Conservation (phyloP, 768 basidiomycete species). For the Rhodotorula sphaerocarpa region DNA sequence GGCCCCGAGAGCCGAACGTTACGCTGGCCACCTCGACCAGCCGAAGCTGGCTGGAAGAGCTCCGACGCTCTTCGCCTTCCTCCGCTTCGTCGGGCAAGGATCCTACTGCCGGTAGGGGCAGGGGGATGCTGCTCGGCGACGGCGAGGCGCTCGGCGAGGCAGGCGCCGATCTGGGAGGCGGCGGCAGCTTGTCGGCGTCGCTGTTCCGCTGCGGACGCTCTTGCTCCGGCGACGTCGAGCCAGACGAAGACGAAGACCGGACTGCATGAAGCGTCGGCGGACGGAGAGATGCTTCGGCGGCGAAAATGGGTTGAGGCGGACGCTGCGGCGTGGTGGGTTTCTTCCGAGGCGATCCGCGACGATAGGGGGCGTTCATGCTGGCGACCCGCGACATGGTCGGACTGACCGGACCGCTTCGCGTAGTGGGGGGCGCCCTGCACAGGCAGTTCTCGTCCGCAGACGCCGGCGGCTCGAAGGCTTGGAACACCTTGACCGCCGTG, state of each 20-base stretch:
- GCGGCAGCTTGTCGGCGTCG: not conserved
- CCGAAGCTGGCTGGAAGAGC: constrained; percentile 39
- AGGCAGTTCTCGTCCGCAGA: constrained; percentile 11
- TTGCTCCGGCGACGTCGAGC: not conserved
- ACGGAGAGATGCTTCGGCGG: not conserved
- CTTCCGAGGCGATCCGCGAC: constrained; percentile 59
- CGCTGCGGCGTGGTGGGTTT: constrained; percentile 11
- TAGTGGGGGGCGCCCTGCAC: constrained; percentile 45
- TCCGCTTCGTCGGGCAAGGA: no score
- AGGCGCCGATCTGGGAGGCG: not conserved
- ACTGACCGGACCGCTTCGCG: constrained; percentile 41
- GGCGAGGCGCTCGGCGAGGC: constrained; percentile 55
- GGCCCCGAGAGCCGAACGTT: constrained; percentile 56
- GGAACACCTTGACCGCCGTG: constrained; percentile 58
- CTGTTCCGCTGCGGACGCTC: not conserved
- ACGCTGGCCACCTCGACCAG: constrained; percentile 45
- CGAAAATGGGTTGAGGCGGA: not conserved
- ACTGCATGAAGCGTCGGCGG: not conserved
- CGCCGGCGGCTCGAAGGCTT: constrained; percentile 40
- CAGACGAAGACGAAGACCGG: not conserved
- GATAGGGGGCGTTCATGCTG: constrained; percentile 50
- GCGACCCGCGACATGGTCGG: constrained; percentile 43
- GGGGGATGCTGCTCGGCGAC: constrained; percentile 51
- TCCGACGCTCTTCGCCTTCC: no score
- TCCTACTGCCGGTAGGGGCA: constrained; percentile 1